A percentile compares a stretch with the other conserved stretches of the same genome.
phyloP scores from a whole-genome alignment of 768 basidiomycete species.

The Lactifluus pinguis region DNA sequence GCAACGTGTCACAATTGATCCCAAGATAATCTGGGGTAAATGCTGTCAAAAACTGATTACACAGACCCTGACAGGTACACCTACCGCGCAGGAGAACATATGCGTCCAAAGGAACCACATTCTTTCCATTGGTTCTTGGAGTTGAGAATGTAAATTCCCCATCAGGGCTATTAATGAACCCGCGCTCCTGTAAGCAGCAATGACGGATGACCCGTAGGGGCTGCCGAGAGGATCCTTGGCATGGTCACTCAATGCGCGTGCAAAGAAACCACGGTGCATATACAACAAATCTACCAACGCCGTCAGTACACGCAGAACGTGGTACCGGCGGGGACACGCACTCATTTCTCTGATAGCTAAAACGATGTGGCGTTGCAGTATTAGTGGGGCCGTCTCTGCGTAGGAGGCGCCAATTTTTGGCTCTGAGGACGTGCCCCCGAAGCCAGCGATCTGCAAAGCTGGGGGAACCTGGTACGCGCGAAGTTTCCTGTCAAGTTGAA shows the following conservation, averaged over 20 bases:
- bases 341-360: conserved; percentile 64
- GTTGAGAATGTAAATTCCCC: conserved; percentile 53
- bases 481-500: conserved; percentile 59
- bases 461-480: conserved; percentile 55
- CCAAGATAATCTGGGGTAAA: conserved; percentile 49
- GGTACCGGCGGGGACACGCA: conserved; percentile 25
- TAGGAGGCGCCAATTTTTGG: conserved; percentile 26
- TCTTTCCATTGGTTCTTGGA: conserved; percentile 56
- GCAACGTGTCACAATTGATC: conserved; percentile 69
- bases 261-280: conserved; percentile 70
- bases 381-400: conserved; percentile 45
- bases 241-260: conserved; percentile 54
- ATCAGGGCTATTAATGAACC: conserved; percentile 59
- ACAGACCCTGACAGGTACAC: conserved; percentile 19
- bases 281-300: conserved; percentile 35
- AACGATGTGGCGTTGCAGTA: conserved; percentile 57
- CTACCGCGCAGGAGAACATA: conserved; percentile 62
- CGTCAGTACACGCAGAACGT: neutral
- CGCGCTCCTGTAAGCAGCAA: conserved; percentile 60
- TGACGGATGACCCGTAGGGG: conserved; percentile 57
- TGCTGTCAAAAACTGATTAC: neutral
- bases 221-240: conserved; percentile 58
- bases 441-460: conserved; percentile 54
- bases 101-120: conserved; percentile 70
- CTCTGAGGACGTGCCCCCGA: conserved; percentile 34